Conservation (phyloP, 192 early-diverging fungal genomes). For the Podila horticola region DNA sequence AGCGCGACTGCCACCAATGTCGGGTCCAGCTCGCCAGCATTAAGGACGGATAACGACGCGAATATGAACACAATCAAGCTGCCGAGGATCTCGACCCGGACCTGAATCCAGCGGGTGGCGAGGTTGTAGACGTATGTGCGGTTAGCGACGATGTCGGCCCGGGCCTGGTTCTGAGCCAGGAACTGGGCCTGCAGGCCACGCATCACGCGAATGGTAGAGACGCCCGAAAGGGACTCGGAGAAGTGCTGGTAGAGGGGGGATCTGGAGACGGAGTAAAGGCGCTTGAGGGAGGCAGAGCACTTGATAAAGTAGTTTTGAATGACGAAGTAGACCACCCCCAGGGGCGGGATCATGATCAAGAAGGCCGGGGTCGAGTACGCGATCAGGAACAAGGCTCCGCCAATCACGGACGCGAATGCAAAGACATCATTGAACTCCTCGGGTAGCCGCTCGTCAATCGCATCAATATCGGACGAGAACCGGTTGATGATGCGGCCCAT, state of each 20-base stretch:
- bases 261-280: constrained; percentile 70
- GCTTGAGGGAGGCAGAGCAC: constrained; percentile 85
- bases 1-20: constrained; percentile 85
- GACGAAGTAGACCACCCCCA: constrained; percentile 58
- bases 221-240: constrained; percentile 79
- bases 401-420: constrained; percentile 41
- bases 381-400: constrained; percentile 67
- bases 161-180: constrained; percentile 56
- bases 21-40: constrained; percentile 64
- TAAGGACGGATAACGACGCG: constrained; percentile 67
- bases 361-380: constrained; percentile 55
- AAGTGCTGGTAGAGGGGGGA: constrained; percentile 84
- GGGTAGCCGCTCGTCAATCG: constrained; percentile 71
- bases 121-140: constrained; percentile 55
- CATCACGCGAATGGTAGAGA: constrained; percentile 83
- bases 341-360: constrained; percentile 21
- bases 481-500: constrained; percentile 75
- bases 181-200: constrained; percentile 64
- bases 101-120: constrained; percentile 80
- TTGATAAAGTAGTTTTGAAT: constrained; percentile 73
- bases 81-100: constrained; percentile 75
- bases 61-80: constrained; percentile 70
- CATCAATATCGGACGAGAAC: constrained; percentile 86
- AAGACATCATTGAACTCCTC: constrained; percentile 60
- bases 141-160: constrained; percentile 10